Percentiles rank a stretch among this genome's conserved stretches.
Evolutionary conservation across 441 rosid genomes (phyloP).

Genomic region (Gossypium gossypioides): DNA sequence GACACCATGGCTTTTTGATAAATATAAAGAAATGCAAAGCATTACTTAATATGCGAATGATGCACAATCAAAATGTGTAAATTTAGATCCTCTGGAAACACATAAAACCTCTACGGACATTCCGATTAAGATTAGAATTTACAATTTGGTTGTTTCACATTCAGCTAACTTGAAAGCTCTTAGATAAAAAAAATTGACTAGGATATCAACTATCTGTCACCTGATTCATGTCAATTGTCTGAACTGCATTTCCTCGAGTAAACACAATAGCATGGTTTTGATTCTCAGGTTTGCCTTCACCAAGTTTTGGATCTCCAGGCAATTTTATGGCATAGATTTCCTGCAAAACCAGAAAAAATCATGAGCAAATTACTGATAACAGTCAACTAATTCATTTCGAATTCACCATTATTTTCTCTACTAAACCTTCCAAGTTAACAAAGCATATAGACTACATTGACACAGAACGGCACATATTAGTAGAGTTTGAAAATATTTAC

Average conservation of each 20-base stretch:
- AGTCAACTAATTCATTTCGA: not conserved
- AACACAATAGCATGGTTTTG: constrained; percentile 95
- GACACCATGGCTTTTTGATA: not conserved
- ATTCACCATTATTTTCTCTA: not conserved
- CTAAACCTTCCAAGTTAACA: not conserved
- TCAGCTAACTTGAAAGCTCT: not conserved
- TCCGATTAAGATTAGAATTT: too few species aligned
- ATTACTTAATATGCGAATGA: too few species aligned
- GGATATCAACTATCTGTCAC: constrained; percentile 24
- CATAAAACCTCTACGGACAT: not conserved
- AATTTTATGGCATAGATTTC: constrained; percentile 86
- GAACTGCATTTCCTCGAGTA: constrained; percentile 96
- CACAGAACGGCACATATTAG: not conserved
- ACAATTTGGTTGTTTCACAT: not conserved
- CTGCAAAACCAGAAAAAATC: constrained; percentile 31
- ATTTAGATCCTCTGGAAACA: not conserved
- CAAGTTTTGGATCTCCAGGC: constrained; percentile 97
- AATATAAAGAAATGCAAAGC: too few species aligned
- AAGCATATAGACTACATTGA: not conserved
- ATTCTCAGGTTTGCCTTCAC: constrained; percentile 99
- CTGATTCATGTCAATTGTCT: constrained; percentile 99
- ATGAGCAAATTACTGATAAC: not conserved
- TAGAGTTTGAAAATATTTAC: not conserved
- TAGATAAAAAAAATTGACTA: not conserved
- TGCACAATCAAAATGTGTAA: not conserved